Base-by-base conservation (phyloP, 2,329 filamentous ascomycete species). In the Teratosphaeria destructans region DNA sequence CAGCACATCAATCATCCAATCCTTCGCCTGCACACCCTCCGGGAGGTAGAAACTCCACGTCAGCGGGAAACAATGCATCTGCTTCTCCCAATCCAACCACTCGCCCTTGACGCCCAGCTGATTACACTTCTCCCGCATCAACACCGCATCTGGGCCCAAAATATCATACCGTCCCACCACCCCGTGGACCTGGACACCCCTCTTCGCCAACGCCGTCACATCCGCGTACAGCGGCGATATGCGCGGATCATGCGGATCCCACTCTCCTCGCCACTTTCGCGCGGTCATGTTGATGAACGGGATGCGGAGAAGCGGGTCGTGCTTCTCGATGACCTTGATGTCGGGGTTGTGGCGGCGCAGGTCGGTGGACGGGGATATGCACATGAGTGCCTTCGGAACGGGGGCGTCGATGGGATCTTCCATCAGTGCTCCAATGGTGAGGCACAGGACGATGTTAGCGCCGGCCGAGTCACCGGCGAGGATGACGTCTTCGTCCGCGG, bases 51-150 rank as follows among this genome's bases (percentile, higher is more conserved):
- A 83, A 1, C 73, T 70, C 54, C 76, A 78, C 1, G 79, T 77
- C 39, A 85, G 67, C 1, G 80, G 76, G 57, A 84, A 85, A 61
- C 80, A 82, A 68, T 85, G 82, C 79, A 85, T 85, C 70, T 84
- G 80, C 19, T 78, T 78, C 19, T 82, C 77, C 82, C 82, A 85
- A 10, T 82, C 73, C 49, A 85, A 63, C 83, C 82, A 85, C 59
- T 80, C 73, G 0, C 82, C 82, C 1, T 69, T 55, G 0, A 84
- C 74, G 0, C 76, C 75, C 19, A 71, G 66, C 52, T 77, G 67
- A 32, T 72, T 71, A 6, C 77, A 79, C 58, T 73, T 76, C 2
- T 81, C 74, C 5, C 79, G 67, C 55, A 83, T 81, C 0, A 74
- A 62, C 1, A 80, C 62, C 1, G 76, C 79, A 63, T 84, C 82